These are phyloP conservation scores for Grosmannia penicillata DNA, from an alignment of 2,329 filamentous ascomycete genomes.

Conservation along the genomic window DNA sequence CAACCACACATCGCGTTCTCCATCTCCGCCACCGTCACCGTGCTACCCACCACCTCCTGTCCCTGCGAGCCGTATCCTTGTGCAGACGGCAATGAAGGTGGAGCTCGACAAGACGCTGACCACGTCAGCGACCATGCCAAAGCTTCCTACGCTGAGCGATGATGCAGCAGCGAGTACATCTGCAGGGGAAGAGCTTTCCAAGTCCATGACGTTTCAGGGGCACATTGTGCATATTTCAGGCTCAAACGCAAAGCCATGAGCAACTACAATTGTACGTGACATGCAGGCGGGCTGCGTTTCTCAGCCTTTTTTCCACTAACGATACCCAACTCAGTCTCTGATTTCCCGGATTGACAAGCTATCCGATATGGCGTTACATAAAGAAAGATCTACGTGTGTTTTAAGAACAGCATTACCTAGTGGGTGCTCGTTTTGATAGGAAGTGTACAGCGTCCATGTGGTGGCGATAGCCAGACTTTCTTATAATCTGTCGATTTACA, in stretches of 20 bases:
- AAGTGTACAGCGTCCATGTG: too few relatives aligned
- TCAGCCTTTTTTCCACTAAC: too few relatives aligned
- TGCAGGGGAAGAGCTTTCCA: background rate
- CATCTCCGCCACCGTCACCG: background rate
- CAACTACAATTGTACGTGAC: background rate
- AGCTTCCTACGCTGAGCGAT: background rate
- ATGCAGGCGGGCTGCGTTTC: too few relatives aligned
- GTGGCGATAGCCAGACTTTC: too few relatives aligned
- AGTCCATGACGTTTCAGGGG: background rate
- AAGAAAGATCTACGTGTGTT: too few relatives aligned
- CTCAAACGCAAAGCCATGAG: background rate
- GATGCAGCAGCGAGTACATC: background rate
- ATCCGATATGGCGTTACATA: too few relatives aligned
- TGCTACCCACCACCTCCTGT: background rate
- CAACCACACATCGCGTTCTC: background rate
- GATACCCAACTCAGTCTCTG: too few relatives aligned
- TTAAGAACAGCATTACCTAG: too few relatives aligned
- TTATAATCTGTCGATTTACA: too few relatives aligned
- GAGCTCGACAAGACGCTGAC: slow-evolving; percentile 1
- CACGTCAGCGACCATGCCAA: background rate
- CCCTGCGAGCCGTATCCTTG: slow-evolving; percentile 3
- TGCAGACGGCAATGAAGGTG: slow-evolving; percentile 4
- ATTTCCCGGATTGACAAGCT: too few relatives aligned
- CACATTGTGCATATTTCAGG: slow-evolving; percentile 3
- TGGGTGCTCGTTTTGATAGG: too few relatives aligned